Percentiles rank a stretch among this genome's conserved stretches.
phyloP scores from a whole-genome alignment of 257 asterid species.

The Dorcoceras hygrometricum region DNA sequence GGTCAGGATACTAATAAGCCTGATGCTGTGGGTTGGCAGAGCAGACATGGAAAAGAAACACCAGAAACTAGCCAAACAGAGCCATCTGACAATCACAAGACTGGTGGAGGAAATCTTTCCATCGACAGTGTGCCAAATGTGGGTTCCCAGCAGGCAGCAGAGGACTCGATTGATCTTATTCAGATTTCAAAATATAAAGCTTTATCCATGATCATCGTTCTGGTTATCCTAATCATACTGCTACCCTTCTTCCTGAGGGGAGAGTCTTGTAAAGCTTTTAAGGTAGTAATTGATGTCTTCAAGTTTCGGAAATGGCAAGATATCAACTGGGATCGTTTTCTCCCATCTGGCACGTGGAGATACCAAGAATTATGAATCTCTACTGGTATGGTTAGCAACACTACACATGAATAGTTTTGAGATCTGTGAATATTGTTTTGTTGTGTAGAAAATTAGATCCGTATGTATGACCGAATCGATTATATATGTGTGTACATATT shows the following conservation, averaged over 20 bases:
- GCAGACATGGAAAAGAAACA: conserved; percentile 38
- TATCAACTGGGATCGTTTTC: background rate
- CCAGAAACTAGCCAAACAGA: background rate
- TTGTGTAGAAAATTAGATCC: background rate
- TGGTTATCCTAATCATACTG: conserved; percentile 16
- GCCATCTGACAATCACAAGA: conserved; percentile 6
- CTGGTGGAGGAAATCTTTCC: conserved; percentile 8
- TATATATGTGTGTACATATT: background rate
- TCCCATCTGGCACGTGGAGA: background rate
- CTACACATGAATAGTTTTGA: conserved; percentile 2
- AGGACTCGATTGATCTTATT: background rate
- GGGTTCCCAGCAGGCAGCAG: background rate
- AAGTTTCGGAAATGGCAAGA: background rate
- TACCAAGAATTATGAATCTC: background rate
- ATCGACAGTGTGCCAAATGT: conserved; percentile 13
- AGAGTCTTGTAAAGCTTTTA: conserved; percentile 1
- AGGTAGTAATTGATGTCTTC: background rate
- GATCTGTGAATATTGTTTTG: conserved; percentile 21
- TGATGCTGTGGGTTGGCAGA: conserved; percentile 55
- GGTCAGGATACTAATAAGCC: conserved; percentile 21
- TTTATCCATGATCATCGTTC: conserved; percentile 2
- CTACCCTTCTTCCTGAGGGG: conserved; percentile 11
- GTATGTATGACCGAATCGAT: background rate
- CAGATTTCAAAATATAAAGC: background rate
- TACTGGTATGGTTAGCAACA: conserved; percentile 2